A percentile compares a stretch with the other conserved stretches of the same genome.
phyloP scores from a whole-genome alignment of 2,329 filamentous ascomycete genomes.

The Rhexocercosporidium sp. region DNA sequence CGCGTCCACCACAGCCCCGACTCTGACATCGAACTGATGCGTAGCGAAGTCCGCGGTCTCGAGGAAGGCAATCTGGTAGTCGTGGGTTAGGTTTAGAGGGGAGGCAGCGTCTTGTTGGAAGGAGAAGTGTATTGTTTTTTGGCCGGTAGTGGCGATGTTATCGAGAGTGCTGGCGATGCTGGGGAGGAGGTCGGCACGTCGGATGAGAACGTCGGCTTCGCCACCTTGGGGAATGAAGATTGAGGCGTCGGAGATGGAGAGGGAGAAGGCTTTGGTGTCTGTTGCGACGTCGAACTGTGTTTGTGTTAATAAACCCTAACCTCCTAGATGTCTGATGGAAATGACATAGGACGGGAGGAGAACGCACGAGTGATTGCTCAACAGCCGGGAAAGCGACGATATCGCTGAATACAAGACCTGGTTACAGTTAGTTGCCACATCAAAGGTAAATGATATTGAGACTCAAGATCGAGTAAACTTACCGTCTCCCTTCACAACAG shows the following conservation, averaged over 20 bases:
- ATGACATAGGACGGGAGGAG: background rate
- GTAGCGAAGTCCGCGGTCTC: conserved; percentile 52
- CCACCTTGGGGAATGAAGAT: conserved; percentile 57
- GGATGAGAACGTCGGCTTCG: conserved; percentile 60
- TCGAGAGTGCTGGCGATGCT: conserved; percentile 53
- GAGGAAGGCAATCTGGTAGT: conserved; percentile 61
- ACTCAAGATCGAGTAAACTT: background rate
- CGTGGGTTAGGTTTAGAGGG: conserved; percentile 62
- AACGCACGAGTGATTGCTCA: conserved; percentile 5
- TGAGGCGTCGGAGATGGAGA: conserved; percentile 59
- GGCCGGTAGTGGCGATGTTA: conserved; percentile 53
- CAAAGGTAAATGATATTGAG: background rate
- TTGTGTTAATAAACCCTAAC: background rate
- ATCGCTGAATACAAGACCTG: conserved; percentile 15
- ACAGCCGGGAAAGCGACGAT: conserved; percentile 1
- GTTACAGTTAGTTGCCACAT: background rate
- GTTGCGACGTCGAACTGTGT: conserved; percentile 23
- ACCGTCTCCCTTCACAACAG: conserved; percentile 38
- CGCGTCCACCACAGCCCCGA: conserved; percentile 55
- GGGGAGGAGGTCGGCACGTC: conserved; percentile 61
- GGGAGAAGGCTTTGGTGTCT: conserved; percentile 24
- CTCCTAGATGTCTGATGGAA: too few species aligned
- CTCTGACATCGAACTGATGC: conserved; percentile 54
- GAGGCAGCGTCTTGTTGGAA: conserved; percentile 56
- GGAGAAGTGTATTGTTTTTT: conserved; percentile 66